A percentile compares a stretch with the other conserved stretches of the same genome.
Evolutionary conservation across 2,329 filamentous ascomycete genomes (phyloP).

Genomic region (Fusarium piperis): DNA sequence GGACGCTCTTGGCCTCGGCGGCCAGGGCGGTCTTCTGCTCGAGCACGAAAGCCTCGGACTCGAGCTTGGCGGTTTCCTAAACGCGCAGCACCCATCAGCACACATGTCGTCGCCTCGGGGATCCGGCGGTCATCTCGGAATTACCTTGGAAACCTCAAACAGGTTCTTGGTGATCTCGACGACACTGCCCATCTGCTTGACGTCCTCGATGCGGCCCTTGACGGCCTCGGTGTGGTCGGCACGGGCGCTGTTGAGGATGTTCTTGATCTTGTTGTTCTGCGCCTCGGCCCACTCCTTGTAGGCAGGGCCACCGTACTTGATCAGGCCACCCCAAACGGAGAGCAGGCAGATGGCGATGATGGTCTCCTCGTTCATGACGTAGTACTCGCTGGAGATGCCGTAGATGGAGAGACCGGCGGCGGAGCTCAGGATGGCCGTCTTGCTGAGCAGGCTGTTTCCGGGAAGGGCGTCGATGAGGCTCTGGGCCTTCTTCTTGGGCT

Average conservation of each 20-base stretch:
- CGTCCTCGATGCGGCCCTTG: conserved; percentile 91
- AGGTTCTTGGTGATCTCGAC: conserved; percentile 97
- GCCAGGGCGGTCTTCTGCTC: conserved; percentile 96
- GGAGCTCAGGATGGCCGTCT: conserved; percentile 96
- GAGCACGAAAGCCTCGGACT: conserved; percentile 95
- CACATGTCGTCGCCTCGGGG: neutral
- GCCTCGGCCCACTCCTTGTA: conserved; percentile 93
- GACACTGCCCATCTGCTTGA: conserved; percentile 92
- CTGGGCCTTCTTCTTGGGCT: conserved; percentile 96
- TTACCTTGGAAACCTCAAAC: conserved; percentile 97
- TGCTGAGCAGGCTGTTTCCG: conserved; percentile 90
- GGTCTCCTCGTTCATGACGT: conserved; percentile 98
- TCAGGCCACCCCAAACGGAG: conserved; percentile 90
- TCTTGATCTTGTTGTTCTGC: conserved; percentile 92
- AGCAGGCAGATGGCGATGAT: conserved; percentile 93
- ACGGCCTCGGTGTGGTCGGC: conserved; percentile 96
- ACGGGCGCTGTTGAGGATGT: conserved; percentile 92
- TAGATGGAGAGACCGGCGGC: conserved; percentile 90
- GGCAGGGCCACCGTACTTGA: conserved; percentile 91
- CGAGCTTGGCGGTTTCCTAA: conserved; percentile 95
- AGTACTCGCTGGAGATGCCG: conserved; percentile 99
- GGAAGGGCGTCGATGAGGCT: conserved; percentile 93
- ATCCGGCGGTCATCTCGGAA: conserved; percentile 33
- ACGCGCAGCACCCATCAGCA: conserved; percentile 40
- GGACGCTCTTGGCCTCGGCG: conserved; percentile 90